Conservation (phyloP, 1,284 basidiomycete genomes). For the Ceratobasidium sp. region DNA sequence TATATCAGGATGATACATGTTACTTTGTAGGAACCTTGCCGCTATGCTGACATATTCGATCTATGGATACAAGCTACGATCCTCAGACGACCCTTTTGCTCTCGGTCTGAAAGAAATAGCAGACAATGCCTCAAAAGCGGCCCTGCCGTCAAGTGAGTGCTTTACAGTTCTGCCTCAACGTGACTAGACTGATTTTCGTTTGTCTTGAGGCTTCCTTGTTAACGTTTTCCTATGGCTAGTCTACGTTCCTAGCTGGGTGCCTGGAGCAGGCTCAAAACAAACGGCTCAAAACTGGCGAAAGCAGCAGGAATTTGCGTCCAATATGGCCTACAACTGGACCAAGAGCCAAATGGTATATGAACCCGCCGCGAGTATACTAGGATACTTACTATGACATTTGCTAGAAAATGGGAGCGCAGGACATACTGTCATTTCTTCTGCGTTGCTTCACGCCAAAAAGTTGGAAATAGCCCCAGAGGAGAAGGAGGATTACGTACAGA, state of each 20-base stretch:
- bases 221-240: neutral
- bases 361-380: too few species aligned
- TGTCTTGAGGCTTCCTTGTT: constrained; percentile 3
- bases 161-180: neutral
- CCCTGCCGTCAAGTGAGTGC: neutral
- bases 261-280: constrained; percentile 29
- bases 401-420: neutral
- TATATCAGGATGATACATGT: neutral
- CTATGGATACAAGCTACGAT: constrained; percentile 10
- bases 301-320: neutral
- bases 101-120: neutral
- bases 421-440: neutral
- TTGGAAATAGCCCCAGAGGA: neutral
- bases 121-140: neutral
- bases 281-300: constrained; percentile 1
- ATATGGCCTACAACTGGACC: constrained; percentile 5
- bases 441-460: neutral
- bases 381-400: too few species aligned
- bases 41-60: neutral
- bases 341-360: neutral
- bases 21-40: neutral
- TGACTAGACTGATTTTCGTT: neutral
- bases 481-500: neutral
- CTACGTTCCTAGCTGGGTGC: constrained; percentile 34
- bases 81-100: constrained; percentile 4